Conservation (phyloP, 345 rosid genomes). For the Anacardium occidentale region DNA sequence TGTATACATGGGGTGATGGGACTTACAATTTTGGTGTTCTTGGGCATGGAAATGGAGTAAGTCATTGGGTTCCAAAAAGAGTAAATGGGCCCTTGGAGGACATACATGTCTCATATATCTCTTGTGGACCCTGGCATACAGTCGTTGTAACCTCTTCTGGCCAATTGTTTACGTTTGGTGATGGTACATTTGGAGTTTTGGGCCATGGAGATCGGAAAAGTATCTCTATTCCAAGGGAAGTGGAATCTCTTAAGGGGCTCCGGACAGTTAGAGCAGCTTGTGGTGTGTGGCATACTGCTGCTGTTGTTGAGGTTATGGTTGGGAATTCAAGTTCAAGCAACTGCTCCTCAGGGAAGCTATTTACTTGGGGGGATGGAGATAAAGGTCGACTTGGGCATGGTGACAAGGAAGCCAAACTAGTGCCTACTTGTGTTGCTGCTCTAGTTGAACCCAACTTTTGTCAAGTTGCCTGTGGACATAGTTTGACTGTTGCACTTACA, state of each 20-base stretch:
- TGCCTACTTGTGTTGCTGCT: slow-evolving; percentile 95
- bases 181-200: slow-evolving; percentile 79
- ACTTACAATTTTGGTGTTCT: slow-evolving; percentile 69
- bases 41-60: slow-evolving; percentile 76
- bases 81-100: slow-evolving; percentile 77
- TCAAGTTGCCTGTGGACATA: slow-evolving; percentile 94
- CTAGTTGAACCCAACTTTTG: slow-evolving; percentile 92
- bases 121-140: slow-evolving; percentile 90
- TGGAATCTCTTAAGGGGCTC: slow-evolving; percentile 74
- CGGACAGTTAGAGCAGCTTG: slow-evolving; percentile 77
- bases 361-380: slow-evolving; percentile 99
- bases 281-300: slow-evolving; percentile 92
- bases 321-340: slow-evolving; percentile 90
- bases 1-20: slow-evolving; percentile 83
- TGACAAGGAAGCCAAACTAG: slow-evolving; percentile 86
- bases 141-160: slow-evolving; percentile 77
- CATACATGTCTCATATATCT: slow-evolving; percentile 68
- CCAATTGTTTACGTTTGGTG: slow-evolving; percentile 75
- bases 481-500: slow-evolving; percentile 85
- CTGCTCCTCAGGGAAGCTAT: slow-evolving; percentile 90
- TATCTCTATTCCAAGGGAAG: slow-evolving; percentile 67
- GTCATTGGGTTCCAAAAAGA: slow-evolving; percentile 80
- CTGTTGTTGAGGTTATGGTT: slow-evolving; percentile 95
- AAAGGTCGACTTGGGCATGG: slow-evolving; percentile 98
- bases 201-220: slow-evolving; percentile 75